These are phyloP conservation scores for Anthracocystis panici-leucophaei DNA, from an alignment of 1,284 basidiomycete genomes.

Conservation along the genomic window DNA sequence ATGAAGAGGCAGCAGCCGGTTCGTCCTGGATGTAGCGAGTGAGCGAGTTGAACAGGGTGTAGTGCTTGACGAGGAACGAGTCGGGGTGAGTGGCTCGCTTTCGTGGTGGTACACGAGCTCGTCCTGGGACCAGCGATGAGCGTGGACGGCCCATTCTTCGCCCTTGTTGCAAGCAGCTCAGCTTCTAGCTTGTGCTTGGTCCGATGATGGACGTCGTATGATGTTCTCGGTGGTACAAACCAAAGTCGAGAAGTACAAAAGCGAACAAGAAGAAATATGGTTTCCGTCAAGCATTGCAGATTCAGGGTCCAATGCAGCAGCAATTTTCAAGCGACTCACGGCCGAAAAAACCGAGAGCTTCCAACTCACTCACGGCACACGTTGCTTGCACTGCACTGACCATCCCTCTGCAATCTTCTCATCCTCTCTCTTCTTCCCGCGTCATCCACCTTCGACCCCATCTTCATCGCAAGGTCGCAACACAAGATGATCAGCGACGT, in stretches of 20 bases:
- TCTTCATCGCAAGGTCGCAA: background rate
- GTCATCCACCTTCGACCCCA: background rate
- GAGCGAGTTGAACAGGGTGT: constrained; percentile 33
- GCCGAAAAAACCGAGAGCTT: constrained; percentile 23
- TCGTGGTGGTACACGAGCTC: constrained; percentile 8
- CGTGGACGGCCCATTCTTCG: constrained; percentile 7
- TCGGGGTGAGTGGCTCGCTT: constrained; percentile 7
- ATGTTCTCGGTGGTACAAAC: no score
- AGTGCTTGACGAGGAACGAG: constrained; percentile 33
- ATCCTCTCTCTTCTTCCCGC: background rate
- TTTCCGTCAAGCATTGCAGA: background rate
- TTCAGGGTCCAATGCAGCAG: constrained; percentile 29
- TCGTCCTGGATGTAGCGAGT: constrained; percentile 19
- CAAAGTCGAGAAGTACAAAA: no score
- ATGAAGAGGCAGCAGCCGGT: background rate
- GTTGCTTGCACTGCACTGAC: constrained; percentile 24
- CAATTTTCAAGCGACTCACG: constrained; percentile 6
- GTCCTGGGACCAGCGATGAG: constrained; percentile 3
- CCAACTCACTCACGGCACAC: constrained; percentile 9
- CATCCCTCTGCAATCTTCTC: constrained; percentile 8
- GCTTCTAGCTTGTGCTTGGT: background rate
- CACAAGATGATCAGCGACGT: constrained; percentile 62
- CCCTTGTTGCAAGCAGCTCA: background rate
- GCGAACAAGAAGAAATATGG: background rate
- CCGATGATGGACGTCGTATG: background rate